Conservation (phyloP, 345 rosid species). For the Linum tenue region DNA sequence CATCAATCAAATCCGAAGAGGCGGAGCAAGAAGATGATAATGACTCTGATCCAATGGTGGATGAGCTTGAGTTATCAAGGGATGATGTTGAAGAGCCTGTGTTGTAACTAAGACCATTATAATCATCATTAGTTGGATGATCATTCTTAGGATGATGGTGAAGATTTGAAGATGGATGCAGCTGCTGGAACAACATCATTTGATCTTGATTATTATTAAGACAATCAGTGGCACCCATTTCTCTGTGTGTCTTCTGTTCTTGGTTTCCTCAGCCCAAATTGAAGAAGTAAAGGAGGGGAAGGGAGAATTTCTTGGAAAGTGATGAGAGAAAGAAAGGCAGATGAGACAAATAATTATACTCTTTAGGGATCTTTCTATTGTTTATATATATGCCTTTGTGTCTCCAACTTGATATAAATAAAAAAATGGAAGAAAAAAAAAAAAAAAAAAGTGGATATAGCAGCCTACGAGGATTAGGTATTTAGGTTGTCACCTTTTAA, state of each 20-base stretch:
- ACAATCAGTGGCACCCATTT: not conserved
- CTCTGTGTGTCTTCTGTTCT: not conserved
- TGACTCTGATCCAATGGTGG: constrained; percentile 25
- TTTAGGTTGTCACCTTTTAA: not conserved
- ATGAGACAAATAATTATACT: not conserved
- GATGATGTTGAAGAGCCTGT: constrained; percentile 19
- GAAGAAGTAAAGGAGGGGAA: not conserved
- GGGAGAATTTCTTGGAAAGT: not conserved
- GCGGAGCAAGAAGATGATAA: constrained; percentile 21
- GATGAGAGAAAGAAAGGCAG: not conserved
- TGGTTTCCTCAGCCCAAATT: not conserved
- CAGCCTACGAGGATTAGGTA: not conserved
- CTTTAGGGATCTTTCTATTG: not conserved
- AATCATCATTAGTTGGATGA: not conserved
- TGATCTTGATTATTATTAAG: no score
- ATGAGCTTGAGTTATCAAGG: constrained; percentile 22
- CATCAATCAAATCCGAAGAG: constrained; percentile 35
- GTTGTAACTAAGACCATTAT: no score
- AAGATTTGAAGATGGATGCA: no score
- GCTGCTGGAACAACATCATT: no score
- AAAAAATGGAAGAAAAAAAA: no score
- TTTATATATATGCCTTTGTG: not conserved
- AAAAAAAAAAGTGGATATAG: not conserved
- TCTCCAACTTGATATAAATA: not conserved
- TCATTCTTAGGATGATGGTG: not conserved